Base-by-base conservation (phyloP, 352 stramenopile genomes). In the Phytopythium litorale region DNA sequence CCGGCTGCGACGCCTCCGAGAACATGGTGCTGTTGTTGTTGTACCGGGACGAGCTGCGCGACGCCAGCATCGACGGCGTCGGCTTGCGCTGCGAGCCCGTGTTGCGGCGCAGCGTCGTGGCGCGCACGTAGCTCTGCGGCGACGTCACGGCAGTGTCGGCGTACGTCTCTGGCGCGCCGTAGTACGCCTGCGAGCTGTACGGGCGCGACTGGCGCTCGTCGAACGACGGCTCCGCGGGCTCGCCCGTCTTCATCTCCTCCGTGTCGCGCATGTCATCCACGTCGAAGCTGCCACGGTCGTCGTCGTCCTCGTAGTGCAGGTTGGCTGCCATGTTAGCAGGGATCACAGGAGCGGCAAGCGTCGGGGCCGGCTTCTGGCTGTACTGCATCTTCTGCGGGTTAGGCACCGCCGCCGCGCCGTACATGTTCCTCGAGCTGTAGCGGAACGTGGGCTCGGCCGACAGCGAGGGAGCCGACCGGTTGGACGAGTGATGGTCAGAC, bases 191-290 rank as follows among this genome's bases (percentile, higher is more conserved):
- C 40, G 67, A 69, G n/a, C 45, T 46, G 38, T 63, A 55, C 32
- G 52, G 60, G 23, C 61, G 53, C 21, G 65, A 60, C 30, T 65
- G 38, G 6, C 65, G 49, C 28, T 70, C 58, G 16, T 56, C 64
- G 50, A 66, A 58, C 11, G 46, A 37, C 13, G 15, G n/a, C 19
- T 67, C 67, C 46, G 54, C 73, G 42, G 68, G 76, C 32, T 90
- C 79, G 42, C 30, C 40, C 6, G 56, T 48, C 64, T 78, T 73
- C 59, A 76, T 76, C 58, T 77, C 65, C 37, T 81, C 75, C 2
- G 79, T 82, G 66, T 84, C 75, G 28, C 83, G 83, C 73, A 90
- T 86, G 67, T 92, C 80, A 48, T 92, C 83, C 52, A 94, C 84
- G 64, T 94, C 84, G 65, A 93, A 94, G 66, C 86, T 94, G 11